Base-by-base conservation (phyloP, 331 rosid species). In the Cydonia oblonga region DNA sequence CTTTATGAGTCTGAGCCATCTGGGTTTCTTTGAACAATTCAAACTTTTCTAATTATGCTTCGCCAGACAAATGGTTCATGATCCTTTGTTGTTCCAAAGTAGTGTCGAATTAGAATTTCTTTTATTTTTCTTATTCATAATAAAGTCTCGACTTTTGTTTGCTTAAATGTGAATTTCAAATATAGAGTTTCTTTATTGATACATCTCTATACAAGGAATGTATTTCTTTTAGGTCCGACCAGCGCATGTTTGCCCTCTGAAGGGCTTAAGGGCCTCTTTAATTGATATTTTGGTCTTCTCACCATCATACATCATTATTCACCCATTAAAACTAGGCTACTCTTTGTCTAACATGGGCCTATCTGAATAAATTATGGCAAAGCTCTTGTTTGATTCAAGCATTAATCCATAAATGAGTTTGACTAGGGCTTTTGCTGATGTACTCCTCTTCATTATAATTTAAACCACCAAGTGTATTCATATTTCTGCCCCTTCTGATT, bases 401-500 rank as follows among this genome's bases (percentile, higher is more conserved):
- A 72, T 58, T 70, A 30, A 26, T 11, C 20, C 30, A 5, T 2
- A 16, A 32, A 66, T 57, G 52, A 28, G 65, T 35, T 66, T 54
- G 74, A 46, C 40, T 7, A 1, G 14, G 25, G 9, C 51, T 53
- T 54, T 33, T 33, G 63, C 6, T 54, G 42, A 26, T 40, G 14
- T 20, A 32, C 25, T 4, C 23, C n/a, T 66, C 32, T 52, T 60
- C 26, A 44, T 64, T 73, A 57, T 64, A 14, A 44, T 49, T 44
- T 23, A 40, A 23, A 20, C 61, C 57, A 23, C 40, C 5, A 13
- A 23, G 25, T 25, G 2, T 19, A 20, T 20, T 71, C 20, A n/a
- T 5, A n/a, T 57, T 80, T 65, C 42, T n/a, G n/a, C n/a, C n/a
- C n/a, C n/a, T 56, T 49, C 73, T 51, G 38, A 69, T 73, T 70